Evolutionary conservation across 768 basidiomycete species (phyloP).

Genomic region (Coprinopsis sp.): DNA sequence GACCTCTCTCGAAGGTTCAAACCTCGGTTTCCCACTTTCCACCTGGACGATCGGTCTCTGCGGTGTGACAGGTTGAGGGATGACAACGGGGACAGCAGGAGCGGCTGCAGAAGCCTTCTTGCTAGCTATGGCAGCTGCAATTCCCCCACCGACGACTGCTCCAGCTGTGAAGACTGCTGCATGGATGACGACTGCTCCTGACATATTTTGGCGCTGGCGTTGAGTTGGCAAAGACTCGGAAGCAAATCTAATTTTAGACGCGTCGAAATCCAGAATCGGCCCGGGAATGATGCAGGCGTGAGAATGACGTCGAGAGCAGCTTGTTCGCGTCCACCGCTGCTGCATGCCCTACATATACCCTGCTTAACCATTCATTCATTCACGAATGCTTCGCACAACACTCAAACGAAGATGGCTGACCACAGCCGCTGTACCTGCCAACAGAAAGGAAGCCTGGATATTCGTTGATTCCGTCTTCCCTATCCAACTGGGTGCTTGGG

Average conservation of each 20-base stretch:
- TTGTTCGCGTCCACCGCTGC: background rate
- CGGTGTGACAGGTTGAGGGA: constrained; percentile 21
- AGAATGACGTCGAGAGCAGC: background rate
- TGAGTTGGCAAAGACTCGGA: background rate
- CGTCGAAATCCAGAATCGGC: background rate
- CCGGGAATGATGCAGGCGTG: background rate
- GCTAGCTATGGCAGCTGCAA: constrained; percentile 46
- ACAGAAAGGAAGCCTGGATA: constrained; percentile 44
- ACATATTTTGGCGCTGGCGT: background rate
- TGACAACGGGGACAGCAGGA: no score
- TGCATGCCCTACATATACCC: no score
- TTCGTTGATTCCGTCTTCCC: constrained; percentile 81
- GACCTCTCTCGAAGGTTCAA: constrained; percentile 31
- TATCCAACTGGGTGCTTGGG: constrained; percentile 63
- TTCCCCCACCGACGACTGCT: constrained; percentile 74
- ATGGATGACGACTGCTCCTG: constrained; percentile 32
- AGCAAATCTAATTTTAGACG: no score
- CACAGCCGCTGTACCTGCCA: constrained; percentile 5
- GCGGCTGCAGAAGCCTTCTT: constrained; percentile 16
- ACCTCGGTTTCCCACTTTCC: constrained; percentile 39
- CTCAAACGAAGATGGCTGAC: constrained; percentile 1
- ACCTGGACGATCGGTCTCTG: constrained; percentile 41
- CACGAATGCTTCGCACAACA: constrained; percentile 8
- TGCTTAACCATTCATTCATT: background rate
- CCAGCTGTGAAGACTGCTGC: constrained; percentile 81